Base-by-base conservation (phyloP, 2,329 filamentous ascomycete species). In the Teratosphaeria nubilosa region DNA sequence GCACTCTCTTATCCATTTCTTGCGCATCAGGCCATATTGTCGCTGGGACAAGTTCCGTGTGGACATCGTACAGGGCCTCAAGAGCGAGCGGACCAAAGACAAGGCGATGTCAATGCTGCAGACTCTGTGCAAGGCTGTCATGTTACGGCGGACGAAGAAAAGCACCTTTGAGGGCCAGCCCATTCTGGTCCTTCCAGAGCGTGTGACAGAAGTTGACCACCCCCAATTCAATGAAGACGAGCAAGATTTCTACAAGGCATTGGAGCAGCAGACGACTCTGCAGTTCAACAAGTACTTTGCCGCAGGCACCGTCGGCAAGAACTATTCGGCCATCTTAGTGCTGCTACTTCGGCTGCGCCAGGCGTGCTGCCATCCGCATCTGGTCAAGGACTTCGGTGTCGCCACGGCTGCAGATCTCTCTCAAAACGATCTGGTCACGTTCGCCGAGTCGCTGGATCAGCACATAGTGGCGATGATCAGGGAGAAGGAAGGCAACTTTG, bases 251-350 rank as follows among this genome's bases (percentile, higher is more conserved):
- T 94, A 94, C 70, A 72, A 76, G 3, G 78, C 82, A 3, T 75
- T 94, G 9, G 87, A 91, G 69, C 76, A 74, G 20, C 80, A 84
- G 59, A 84, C 87, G 0, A 83, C 86, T 62, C 74, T 89, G 2
- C 78, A 83, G 52, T 88, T 95, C 77, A 92, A 88, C 76, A 88
- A 82, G 65, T 94, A 90, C 64, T 77, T 95, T 20, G 81, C 83
- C 27, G 79, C 80, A 20, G 84, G 84, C 3, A 86, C 84, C 0
- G 78, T 94, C 14, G 84, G 82, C 41, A 83, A 81, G 61, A 84
- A 88, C 59, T 96, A 96, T 69, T 87, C 86, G 7, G 87, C 86
- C 63, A 86, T 95, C 51, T 77, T 96, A 24, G 86, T 95, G 9
- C 78, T 96, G 20, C 78, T 94, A 51, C 78, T 94, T 51, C 85